A percentile compares a stretch with the other conserved stretches of the same genome.
Evolutionary conservation across 352 stramenopile genomes (phyloP).

Genomic region (Phytopythium aichiense): DNA sequence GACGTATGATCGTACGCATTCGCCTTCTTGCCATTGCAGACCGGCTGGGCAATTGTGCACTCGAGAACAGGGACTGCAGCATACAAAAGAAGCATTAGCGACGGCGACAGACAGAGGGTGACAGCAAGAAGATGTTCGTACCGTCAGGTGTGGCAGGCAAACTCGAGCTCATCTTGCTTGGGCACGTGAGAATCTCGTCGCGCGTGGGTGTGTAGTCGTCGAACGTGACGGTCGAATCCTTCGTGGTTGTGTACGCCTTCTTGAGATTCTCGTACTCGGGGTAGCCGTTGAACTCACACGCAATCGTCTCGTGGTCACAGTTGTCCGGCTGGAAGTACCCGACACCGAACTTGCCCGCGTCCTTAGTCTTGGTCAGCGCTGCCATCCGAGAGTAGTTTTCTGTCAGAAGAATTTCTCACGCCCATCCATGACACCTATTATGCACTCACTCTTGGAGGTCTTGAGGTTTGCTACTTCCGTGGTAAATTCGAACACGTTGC

Average conservation of each 20-base stretch:
- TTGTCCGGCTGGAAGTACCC: constrained; percentile 66
- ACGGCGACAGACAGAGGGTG: neutral
- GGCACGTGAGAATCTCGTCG: constrained; percentile 36
- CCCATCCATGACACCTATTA: neutral
- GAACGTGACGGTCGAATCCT: constrained; percentile 42
- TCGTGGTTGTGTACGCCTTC: constrained; percentile 65
- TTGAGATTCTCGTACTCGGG: constrained; percentile 74
- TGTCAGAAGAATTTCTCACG: neutral
- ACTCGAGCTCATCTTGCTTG: constrained; percentile 25
- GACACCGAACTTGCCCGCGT: constrained; percentile 66
- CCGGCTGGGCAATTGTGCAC: constrained; percentile 45
- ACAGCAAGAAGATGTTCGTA: constrained; percentile 6
- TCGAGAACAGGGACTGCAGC: constrained; percentile 33
- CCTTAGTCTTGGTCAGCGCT: constrained; percentile 38
- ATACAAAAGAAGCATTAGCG: neutral
- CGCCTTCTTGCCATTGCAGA: constrained; percentile 50
- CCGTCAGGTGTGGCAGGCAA: constrained; percentile 30
- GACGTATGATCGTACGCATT: constrained; percentile 42
- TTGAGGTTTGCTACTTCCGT: constrained; percentile 67
- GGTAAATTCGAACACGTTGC: constrained; percentile 79
- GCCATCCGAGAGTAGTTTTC: neutral
- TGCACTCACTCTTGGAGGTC: constrained; percentile 28
- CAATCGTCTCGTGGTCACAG: constrained; percentile 55
- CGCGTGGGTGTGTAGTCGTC: constrained; percentile 32
- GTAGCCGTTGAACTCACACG: constrained; percentile 62